Percentiles rank a stretch among this genome's conserved stretches.
These are phyloP conservation scores for Beauveria medogensis DNA, from an alignment of 2,329 filamentous ascomycete genomes.

Conservation along the genomic window DNA sequence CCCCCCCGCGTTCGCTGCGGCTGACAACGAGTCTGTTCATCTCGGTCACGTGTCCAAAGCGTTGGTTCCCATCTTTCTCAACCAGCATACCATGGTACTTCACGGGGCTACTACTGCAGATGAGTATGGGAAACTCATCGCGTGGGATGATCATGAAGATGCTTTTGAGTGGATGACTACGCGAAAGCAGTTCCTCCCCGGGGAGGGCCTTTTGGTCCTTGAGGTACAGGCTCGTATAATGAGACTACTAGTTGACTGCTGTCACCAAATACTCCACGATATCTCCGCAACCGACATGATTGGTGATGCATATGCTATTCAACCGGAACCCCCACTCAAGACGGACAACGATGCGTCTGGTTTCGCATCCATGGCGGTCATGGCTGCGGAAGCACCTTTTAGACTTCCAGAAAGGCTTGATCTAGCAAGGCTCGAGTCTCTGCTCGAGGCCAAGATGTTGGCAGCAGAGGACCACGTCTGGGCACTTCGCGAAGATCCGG, in stretches of 20 bases:
- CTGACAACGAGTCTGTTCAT: conserved; percentile 31
- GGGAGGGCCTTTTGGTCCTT: conserved; percentile 41
- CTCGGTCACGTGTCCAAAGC: conserved; percentile 20
- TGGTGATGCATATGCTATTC: conserved; percentile 22
- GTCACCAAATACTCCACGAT: conserved; percentile 42
- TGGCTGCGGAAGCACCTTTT: conserved; percentile 45
- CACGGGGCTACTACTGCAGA: conserved; percentile 19
- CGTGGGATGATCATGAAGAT: conserved; percentile 26
- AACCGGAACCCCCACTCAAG: conserved; percentile 29
- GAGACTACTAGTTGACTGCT: conserved; percentile 41
- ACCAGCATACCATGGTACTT: conserved; percentile 27
- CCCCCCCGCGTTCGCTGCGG: conserved; percentile 38
- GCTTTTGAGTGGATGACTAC: conserved; percentile 28
- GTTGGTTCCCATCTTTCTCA: conserved; percentile 21
- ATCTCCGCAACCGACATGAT: conserved; percentile 25
- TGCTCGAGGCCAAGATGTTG: conserved; percentile 33
- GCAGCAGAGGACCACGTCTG: conserved; percentile 46
- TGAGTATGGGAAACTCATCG: conserved; percentile 29
- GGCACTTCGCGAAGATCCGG: conserved; percentile 49
- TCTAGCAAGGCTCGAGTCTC: conserved; percentile 32
- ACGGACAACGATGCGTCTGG: conserved; percentile 22
- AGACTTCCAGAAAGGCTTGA: conserved; percentile 38
- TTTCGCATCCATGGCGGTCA: conserved; percentile 29
- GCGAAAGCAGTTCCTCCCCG: conserved; percentile 31
- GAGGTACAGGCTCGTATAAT: conserved; percentile 42